These are phyloP conservation scores for Cercophora sp. DNA, from an alignment of 495 filamentous ascomycete species.

Conservation along the genomic window DNA sequence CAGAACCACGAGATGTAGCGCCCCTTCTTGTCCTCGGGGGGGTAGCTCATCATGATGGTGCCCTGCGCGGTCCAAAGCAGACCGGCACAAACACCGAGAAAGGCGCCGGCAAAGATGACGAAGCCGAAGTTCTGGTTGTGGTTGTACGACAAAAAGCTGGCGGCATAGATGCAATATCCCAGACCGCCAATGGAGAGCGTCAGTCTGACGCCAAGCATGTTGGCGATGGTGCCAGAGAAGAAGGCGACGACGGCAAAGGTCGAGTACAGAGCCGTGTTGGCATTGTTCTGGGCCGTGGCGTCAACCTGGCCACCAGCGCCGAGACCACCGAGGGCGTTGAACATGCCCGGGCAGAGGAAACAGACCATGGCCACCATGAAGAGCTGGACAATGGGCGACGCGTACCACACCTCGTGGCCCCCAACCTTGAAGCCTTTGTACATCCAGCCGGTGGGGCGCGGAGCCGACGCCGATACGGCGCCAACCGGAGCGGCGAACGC, in stretches of 20 bases:
- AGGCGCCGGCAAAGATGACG: slow-evolving; percentile 71
- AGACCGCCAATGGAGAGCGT: slow-evolving; percentile 78
- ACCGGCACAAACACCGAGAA: slow-evolving; percentile 76
- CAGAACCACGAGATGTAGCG: slow-evolving; percentile 89
- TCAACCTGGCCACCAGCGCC: slow-evolving; percentile 72
- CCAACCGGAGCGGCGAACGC: no score
- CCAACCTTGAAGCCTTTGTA: slow-evolving; percentile 61
- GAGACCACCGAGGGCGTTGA: slow-evolving; percentile 72
- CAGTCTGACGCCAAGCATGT: slow-evolving; percentile 67
- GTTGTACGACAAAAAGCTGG: slow-evolving; percentile 75
- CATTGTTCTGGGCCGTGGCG: slow-evolving; percentile 58
- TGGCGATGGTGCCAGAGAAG: slow-evolving; percentile 76
- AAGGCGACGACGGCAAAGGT: slow-evolving; percentile 86
- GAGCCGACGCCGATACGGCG: no score
- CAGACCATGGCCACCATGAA: slow-evolving; percentile 77
- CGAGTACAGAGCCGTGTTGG: slow-evolving; percentile 70
- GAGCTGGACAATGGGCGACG: slow-evolving; percentile 70
- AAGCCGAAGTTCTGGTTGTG: slow-evolving; percentile 73
- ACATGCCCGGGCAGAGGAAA: slow-evolving; percentile 86
- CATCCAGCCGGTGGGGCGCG: slow-evolving; percentile 59
- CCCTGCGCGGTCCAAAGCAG: slow-evolving; percentile 90
- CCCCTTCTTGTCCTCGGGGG: slow-evolving; percentile 75
- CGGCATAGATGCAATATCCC: slow-evolving; percentile 81
- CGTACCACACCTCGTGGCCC: slow-evolving; percentile 60
- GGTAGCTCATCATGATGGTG: slow-evolving; percentile 94